Base-by-base conservation (phyloP, 345 rosid species). In the Boechera stricta region DNA sequence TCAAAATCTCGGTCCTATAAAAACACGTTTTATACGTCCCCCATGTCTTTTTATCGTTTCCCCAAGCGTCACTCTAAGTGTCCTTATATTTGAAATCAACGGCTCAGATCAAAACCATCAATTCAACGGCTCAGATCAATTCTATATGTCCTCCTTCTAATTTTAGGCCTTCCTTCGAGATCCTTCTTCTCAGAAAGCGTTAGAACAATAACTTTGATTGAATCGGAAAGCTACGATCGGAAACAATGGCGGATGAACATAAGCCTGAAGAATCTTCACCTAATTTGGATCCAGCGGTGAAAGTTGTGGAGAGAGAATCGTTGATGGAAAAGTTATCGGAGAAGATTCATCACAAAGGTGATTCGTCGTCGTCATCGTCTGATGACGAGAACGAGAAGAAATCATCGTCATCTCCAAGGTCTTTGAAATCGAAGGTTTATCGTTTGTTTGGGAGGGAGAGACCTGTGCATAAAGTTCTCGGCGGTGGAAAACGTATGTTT, bases 381-480 rank as follows among this genome's bases (percentile, higher is more conserved):
- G 82, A 79, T 55, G 74, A 74, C n/a, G 82, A 79, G 36, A 75
- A 13, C 3, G 74, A 74, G 42, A 79, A 67, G 75, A 74, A 68
- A 11, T 63, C 64, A 0, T 47, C 81, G 0, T 77, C 57, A 1
- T 8, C 81, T 77, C 67, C 77, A 1, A 32, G 12, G 26, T 74
- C 82, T 55, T 6, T 79, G 44, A 74, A 79, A 45, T 65, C 79
- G 18, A 79, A 74, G 82, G 80, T 90, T 66, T 89, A 72, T 51
- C 92, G 94, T 29, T 65, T 92, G 81, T 90, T 92, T 64, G 98
- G 98, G 1, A 85, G 98, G 41, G 91, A 92, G 69, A 69, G 68
- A 7, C 82, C 82, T 9, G 79, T 79, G 0, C 82, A 79, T 47
- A 79, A 74, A 60, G 78, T 63, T 60, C 71, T 79, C 60, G 82